Percentiles rank a stretch among this genome's conserved stretches.
Conservation (phyloP, 257 asterid species). For the Echites panduratus region DNA sequence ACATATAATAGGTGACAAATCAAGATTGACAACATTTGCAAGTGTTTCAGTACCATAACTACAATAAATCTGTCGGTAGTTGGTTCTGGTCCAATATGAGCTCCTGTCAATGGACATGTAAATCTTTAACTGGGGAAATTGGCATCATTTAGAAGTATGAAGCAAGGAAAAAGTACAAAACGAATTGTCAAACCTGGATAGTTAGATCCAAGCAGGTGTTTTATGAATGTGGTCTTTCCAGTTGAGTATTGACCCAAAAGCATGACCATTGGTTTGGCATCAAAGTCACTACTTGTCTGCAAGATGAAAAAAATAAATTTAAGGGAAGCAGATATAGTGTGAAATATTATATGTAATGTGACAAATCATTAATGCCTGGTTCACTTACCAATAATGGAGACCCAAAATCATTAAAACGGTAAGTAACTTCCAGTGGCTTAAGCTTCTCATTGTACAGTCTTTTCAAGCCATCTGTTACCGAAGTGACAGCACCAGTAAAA, state of each 20-base stretch:
- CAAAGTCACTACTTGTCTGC: slow-evolving; percentile 84
- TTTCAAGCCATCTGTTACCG: slow-evolving; percentile 83
- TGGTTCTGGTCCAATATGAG: slow-evolving; percentile 99
- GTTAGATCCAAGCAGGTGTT: slow-evolving; percentile 67
- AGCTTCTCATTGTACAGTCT: slow-evolving; percentile 69
- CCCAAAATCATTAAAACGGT: slow-evolving; percentile 79
- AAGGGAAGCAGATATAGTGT: background rate
- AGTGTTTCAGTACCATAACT: slow-evolving; percentile 59
- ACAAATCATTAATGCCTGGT: background rate
- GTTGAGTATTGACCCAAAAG: slow-evolving; percentile 99
- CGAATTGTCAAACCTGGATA: slow-evolving; percentile 65
- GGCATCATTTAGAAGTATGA: background rate
- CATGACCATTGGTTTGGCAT: slow-evolving; percentile 97
- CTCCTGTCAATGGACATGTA: slow-evolving; percentile 44
- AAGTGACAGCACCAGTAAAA: slow-evolving; percentile 57
- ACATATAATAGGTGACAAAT: background rate
- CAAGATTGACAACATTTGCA: background rate
- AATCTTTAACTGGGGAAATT: slow-evolving; percentile 10
- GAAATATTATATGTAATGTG: background rate
- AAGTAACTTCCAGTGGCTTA: slow-evolving; percentile 79
- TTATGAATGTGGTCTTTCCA: slow-evolving; percentile 91
- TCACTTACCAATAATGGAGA: slow-evolving; percentile 75
- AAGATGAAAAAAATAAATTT: slow-evolving; percentile 10
- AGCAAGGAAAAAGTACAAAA: slow-evolving; percentile 6
- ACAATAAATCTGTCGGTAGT: slow-evolving; percentile 90